A percentile compares a stretch with the other conserved stretches of the same genome.
phyloP scores from a whole-genome alignment of 257 asterid species.

The Primulina tabacum region DNA sequence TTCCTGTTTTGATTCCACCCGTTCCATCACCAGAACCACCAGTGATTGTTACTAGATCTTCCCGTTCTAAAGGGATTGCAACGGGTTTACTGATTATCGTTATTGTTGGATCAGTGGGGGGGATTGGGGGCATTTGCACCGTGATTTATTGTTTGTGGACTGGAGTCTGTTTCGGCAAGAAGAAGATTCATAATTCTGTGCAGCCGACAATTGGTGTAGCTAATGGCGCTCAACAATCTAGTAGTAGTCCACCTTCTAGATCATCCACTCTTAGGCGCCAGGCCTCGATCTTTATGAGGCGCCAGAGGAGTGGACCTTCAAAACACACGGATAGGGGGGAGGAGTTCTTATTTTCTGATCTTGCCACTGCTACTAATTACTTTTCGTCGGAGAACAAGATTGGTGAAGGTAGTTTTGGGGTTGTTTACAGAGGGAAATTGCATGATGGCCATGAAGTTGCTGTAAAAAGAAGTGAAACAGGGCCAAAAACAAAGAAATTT shows the following conservation, averaged over 20 bases:
- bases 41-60: neutral
- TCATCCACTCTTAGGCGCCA: constrained; percentile 81
- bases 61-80: constrained; percentile 36
- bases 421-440: constrained; percentile 68
- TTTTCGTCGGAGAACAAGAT: constrained; percentile 69
- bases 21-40: neutral
- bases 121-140: constrained; percentile 59
- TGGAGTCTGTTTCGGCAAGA: constrained; percentile 74
- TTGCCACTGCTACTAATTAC: constrained; percentile 53
- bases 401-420: constrained; percentile 86
- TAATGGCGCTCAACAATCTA: constrained; percentile 38
- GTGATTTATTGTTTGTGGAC: constrained; percentile 61
- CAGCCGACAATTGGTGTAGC: constrained; percentile 58
- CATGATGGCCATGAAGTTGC: constrained; percentile 77
- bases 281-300: constrained; percentile 72
- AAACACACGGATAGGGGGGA: constrained; percentile 75
- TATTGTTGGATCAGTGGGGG: constrained; percentile 68
- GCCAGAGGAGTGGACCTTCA: constrained; percentile 82
- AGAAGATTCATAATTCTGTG: constrained; percentile 78
- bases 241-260: constrained; percentile 57
- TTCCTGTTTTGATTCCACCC: constrained; percentile 16
- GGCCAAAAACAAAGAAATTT: constrained; percentile 58
- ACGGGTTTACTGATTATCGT: constrained; percentile 62
- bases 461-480: constrained; percentile 64
- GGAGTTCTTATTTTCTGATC: constrained; percentile 64